A percentile compares a stretch with the other conserved stretches of the same genome.
phyloP scores from a whole-genome alignment of 2,329 filamentous ascomycete genomes.

The Ceratocystiopsis sp. region DNA sequence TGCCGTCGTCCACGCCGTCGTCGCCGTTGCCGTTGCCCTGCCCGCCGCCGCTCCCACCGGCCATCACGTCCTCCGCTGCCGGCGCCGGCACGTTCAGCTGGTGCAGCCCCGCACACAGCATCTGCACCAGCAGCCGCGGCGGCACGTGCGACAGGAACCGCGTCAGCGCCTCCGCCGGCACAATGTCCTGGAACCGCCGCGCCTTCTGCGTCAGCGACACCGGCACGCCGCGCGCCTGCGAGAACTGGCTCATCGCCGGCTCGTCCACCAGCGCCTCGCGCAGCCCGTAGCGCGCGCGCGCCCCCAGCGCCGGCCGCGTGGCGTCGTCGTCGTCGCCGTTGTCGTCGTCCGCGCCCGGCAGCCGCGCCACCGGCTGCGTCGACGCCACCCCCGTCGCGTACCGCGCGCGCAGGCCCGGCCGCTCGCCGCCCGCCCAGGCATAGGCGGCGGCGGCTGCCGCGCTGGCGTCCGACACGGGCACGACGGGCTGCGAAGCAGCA shows the following conservation, averaged over 20 bases:
- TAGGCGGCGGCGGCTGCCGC: too few species aligned
- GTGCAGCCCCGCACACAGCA: conserved; percentile 67
- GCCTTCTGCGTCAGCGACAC: conserved; percentile 79
- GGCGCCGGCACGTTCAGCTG: conserved; percentile 61
- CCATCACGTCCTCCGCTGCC: conserved; percentile 24
- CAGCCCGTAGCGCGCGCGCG: conserved; percentile 6
- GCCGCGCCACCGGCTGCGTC: conserved; percentile 28
- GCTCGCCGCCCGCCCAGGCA: conserved; percentile 90
- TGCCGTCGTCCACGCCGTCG: neutral
- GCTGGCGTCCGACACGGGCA: conserved; percentile 46
- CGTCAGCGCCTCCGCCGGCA: conserved; percentile 72
- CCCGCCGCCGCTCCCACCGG: conserved; percentile 6
- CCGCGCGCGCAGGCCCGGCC: conserved; percentile 41
- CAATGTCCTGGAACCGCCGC: conserved; percentile 74
- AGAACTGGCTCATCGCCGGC: conserved; percentile 76
- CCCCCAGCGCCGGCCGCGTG: conserved; percentile 8
- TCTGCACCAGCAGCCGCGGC: conserved; percentile 56
- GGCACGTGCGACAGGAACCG: conserved; percentile 82
- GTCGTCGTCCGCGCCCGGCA: conserved; percentile 3
- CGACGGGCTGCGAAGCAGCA: conserved; percentile 38
- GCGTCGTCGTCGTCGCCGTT: conserved; percentile 12
- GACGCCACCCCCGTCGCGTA: conserved; percentile 23
- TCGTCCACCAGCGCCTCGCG: conserved; percentile 63
- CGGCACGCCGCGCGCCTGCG: conserved; percentile 58
- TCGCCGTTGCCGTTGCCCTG: conserved; percentile 20